A percentile compares a stretch with the other conserved stretches of the same genome.
These are phyloP conservation scores for Pugionium dolabratum DNA, from an alignment of 345 rosid species.

Conservation along the genomic window DNA sequence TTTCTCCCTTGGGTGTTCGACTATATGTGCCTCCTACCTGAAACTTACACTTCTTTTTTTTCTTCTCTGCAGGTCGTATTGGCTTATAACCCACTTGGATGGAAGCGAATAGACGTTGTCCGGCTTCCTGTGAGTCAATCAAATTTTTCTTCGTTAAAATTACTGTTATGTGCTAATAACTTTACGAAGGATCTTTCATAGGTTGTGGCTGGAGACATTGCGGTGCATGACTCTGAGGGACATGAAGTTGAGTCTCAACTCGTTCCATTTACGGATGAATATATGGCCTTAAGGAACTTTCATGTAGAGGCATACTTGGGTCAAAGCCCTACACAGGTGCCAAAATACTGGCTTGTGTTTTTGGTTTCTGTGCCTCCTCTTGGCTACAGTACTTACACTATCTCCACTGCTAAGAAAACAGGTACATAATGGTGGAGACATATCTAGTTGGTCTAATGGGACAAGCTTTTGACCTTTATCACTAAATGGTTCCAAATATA, in stretches of 20 bases:
- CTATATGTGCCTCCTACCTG: conserved; percentile 13
- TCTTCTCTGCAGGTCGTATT: conserved; percentile 58
- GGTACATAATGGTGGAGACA: conserved; percentile 46
- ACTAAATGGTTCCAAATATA: conserved; percentile 39
- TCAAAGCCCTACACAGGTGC: conserved; percentile 50
- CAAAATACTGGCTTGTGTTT: conserved; percentile 89
- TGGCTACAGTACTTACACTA: conserved; percentile 80
- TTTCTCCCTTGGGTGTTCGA: conserved; percentile 16
- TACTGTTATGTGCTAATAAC: conserved; percentile 8
- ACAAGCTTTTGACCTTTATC: conserved; percentile 25
- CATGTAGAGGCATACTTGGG: conserved; percentile 82
- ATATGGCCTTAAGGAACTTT: conserved; percentile 55
- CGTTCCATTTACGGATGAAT: conserved; percentile 68
- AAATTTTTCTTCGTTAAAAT: conserved; percentile 17
- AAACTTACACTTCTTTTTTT: conserved; percentile 29
- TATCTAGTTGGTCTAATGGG: conserved; percentile 26
- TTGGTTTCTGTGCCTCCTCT: conserved; percentile 79
- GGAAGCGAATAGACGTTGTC: conserved; percentile 84
- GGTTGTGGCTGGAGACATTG: conserved; percentile 63
- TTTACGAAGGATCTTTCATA: conserved; percentile 35
- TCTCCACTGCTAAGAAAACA: conserved; percentile 60
- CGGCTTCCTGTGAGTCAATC: conserved; percentile 77
- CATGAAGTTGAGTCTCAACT: conserved; percentile 80
- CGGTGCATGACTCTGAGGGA: conserved; percentile 79
- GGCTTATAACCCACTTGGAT: conserved; percentile 92